Percentiles rank a stretch among this genome's conserved stretches.
Conservation (phyloP, 352 stramenopile species). For the Pythium insidiosum region DNA sequence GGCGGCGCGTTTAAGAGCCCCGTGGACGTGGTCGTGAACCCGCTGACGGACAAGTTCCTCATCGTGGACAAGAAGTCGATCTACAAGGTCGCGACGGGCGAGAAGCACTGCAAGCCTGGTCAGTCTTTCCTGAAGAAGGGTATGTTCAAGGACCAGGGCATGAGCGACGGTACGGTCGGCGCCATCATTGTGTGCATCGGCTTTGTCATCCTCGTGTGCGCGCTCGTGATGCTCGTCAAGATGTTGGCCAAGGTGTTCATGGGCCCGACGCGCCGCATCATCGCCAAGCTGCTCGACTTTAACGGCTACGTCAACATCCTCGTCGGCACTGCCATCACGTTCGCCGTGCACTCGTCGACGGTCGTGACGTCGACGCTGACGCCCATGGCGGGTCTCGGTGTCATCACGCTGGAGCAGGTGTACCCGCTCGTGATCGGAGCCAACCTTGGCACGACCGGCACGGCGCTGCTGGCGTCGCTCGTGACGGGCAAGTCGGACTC, state of each 20-base stretch:
- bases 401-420: constrained; percentile 78
- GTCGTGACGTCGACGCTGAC: constrained; percentile 68
- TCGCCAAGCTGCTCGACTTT: constrained; percentile 66
- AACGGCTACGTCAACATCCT: too few relatives aligned
- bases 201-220: constrained; percentile 8
- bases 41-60: constrained; percentile 6
- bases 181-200: constrained; percentile 7
- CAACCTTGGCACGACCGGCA: too few relatives aligned
- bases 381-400: too few relatives aligned
- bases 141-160: constrained; percentile 2
- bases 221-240: constrained; percentile 10
- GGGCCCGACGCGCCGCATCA: constrained; percentile 44
- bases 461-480: too few relatives aligned
- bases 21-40: constrained; percentile 9
- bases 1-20: constrained; percentile 9
- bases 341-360: constrained; percentile 67
- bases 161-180: constrained; percentile 1
- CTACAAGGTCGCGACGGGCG: constrained; percentile 1
- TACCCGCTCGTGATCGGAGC: constrained; percentile 67
- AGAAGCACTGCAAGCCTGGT: not conserved
- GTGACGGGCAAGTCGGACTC: constrained; percentile 39
- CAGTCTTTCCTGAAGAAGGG: constrained; percentile 2
- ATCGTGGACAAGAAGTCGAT: constrained; percentile 3
- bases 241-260: constrained; percentile 25
- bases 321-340: constrained; percentile 53